Percentiles rank a stretch among this genome's conserved stretches.
Conservation (phyloP, 2,329 filamentous ascomycete genomes). For the Lasiodiplodia sp. region DNA sequence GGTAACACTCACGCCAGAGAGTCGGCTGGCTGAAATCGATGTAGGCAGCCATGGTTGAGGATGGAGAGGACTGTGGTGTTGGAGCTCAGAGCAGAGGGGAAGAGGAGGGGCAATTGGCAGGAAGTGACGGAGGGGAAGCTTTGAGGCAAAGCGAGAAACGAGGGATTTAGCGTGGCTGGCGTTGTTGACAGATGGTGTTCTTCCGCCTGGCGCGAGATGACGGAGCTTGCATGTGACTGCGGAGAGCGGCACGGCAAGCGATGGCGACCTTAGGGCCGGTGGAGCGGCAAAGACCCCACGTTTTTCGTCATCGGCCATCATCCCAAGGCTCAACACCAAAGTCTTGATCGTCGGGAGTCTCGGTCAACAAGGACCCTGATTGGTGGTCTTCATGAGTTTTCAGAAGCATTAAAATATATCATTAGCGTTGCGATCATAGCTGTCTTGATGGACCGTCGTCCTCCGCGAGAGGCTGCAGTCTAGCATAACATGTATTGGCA, state of each 20-base stretch:
- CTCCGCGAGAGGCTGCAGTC: constrained; percentile 3
- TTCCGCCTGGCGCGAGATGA: constrained; percentile 9
- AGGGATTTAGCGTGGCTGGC: constrained; percentile 38
- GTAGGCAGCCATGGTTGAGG: constrained; percentile 34
- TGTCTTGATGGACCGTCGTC: neutral
- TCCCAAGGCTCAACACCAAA: constrained; percentile 1
- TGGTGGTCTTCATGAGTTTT: neutral
- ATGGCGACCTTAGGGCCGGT: neutral
- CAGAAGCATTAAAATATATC: constrained; percentile 12
- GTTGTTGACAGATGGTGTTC: constrained; percentile 34
- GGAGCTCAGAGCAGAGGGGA: neutral
- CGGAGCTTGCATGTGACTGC: constrained; percentile 26
- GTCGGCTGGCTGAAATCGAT: constrained; percentile 56
- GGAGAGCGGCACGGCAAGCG: constrained; percentile 6
- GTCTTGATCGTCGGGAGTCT: neutral
- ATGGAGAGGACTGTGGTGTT: constrained; percentile 1
- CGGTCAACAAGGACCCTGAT: neutral
- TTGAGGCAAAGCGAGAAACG: constrained; percentile 38
- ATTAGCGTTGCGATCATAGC: constrained; percentile 10
- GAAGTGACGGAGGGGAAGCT: neutral
- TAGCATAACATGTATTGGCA: neutral
- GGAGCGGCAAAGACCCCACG: constrained; percentile 11
- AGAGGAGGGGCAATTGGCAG: neutral
- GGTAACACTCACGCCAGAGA: constrained; percentile 53
- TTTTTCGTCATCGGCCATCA: constrained; percentile 15